Evolutionary conservation across 148 eudicot species (phyloP).

Genomic region (Rhododendron kiyosumense): DNA sequence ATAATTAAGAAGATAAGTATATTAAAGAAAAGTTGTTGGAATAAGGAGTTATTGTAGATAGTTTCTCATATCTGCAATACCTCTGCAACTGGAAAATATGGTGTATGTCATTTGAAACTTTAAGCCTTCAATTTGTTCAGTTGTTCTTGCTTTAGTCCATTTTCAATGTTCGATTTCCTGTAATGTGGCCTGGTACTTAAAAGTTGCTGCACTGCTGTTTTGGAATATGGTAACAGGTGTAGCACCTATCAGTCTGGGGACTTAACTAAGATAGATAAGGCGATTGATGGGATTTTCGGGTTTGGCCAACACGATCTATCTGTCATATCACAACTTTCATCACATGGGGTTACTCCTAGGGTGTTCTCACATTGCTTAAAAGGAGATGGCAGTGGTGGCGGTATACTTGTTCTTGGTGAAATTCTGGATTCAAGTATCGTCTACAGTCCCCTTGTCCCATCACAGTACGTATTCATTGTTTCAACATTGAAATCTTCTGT

Average conservation of each 20-base stretch:
- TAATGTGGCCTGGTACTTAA: not conserved
- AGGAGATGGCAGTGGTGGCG: constrained; percentile 92
- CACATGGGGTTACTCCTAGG: constrained; percentile 81
- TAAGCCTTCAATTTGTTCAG: not conserved
- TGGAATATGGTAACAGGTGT: constrained; percentile 52
- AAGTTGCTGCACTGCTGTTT: constrained; percentile 13
- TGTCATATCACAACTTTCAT: constrained; percentile 80
- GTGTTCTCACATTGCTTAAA: constrained; percentile 96
- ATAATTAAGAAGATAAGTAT: not conserved
- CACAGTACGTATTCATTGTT: constrained; percentile 68
- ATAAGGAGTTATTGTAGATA: not conserved
- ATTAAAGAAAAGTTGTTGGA: not conserved
- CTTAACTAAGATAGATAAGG: constrained; percentile 72
- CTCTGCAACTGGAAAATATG: not conserved
- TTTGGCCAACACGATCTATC: constrained; percentile 87
- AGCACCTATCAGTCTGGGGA: constrained; percentile 89
- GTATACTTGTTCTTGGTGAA: constrained; percentile 98
- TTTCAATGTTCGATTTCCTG: not conserved
- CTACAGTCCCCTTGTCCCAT: constrained; percentile 94
- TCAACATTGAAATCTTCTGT: not conserved
- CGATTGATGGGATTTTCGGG: constrained; percentile 94
- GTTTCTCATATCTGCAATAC: not conserved
- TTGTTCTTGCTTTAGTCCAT: not conserved
- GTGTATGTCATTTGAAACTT: not conserved
- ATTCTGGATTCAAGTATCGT: constrained; percentile 89